A percentile compares a stretch with the other conserved stretches of the same genome.
Evolutionary conservation across 1,284 basidiomycete genomes (phyloP).

Genomic region (Rhodotorula sp.): DNA sequence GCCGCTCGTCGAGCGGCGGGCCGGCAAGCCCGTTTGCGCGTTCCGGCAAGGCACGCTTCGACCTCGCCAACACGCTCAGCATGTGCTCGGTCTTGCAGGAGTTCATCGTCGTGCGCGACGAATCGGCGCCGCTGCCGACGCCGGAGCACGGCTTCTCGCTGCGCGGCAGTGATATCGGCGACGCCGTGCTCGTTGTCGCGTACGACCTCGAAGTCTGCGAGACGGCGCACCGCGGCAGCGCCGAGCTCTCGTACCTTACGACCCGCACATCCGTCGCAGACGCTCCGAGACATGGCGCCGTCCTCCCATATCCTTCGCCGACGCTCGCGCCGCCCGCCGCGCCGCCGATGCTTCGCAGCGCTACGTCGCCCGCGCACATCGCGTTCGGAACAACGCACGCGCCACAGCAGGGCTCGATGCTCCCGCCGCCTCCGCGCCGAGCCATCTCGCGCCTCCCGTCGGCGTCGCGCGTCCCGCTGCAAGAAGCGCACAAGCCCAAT

Average conservation of each 20-base stretch:
- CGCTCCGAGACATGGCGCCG: neutral
- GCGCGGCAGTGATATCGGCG: slow-evolving; percentile 49
- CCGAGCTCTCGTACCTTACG: slow-evolving; percentile 27
- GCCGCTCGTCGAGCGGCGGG: neutral
- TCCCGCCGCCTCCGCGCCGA: neutral
- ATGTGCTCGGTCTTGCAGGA: slow-evolving; percentile 52
- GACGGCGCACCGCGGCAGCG: slow-evolving; percentile 7
- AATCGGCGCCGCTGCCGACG: neutral
- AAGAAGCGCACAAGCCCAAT: slow-evolving; percentile 37
- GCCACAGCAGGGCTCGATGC: neutral
- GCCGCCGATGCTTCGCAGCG: slow-evolving; percentile 3
- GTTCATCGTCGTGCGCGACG: slow-evolving; percentile 48
- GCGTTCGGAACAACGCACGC: neutral
- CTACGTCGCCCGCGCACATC: slow-evolving; percentile 3
- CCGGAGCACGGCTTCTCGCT: slow-evolving; percentile 5
- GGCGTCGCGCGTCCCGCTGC: neutral
- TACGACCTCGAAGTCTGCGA: slow-evolving; percentile 49
- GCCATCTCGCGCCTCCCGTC: neutral
- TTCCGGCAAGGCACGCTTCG: slow-evolving; percentile 45
- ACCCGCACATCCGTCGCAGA: neutral
- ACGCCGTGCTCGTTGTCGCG: slow-evolving; percentile 51
- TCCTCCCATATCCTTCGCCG: neutral
- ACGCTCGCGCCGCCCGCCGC: neutral
- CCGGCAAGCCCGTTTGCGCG: slow-evolving; percentile 34
- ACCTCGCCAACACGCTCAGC: slow-evolving; percentile 48